Evolutionary conservation across 2,329 filamentous ascomycete genomes (phyloP), one percentile per base, ranked within the genome.

Genomic region (Penicillium sclerotigenum): DNA sequence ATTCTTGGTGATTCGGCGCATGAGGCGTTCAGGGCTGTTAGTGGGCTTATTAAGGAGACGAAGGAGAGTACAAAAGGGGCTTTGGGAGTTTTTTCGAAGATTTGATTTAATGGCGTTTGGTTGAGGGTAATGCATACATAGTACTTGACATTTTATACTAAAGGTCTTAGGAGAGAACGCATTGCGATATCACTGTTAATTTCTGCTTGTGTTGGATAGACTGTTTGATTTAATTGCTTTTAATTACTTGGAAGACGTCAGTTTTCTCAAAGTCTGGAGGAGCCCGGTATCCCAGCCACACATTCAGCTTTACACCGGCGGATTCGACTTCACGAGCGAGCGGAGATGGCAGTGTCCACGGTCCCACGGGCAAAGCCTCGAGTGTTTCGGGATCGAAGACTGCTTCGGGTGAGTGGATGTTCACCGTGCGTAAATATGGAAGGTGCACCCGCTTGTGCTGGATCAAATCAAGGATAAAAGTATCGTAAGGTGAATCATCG

Each of bases 1-100:
- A 85, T 86, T 66, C 83, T 97, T 78, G 90, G 90, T 18, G 92
- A 97, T 76, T 90, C 93, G 7, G 80, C 76, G 13, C 84, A 87
- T 65, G 75, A 80, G 1, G 85, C 75, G 53, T 97, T 97, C 71
- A 88, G 83, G 76, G 80, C 79, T 24, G 80, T 97, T 45, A 87
- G 89, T 59, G 81, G 79, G 52, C 68, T 97, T 54, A 89, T 97
- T 54, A 96, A 93, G 80, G 89, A 90, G 65, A 86, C 82, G 8
- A 82, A 83, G 65, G 78, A 80, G 45, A 85, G 85, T 63, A 96
- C 92, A 0, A 90, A 84, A 77, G 80, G 79, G 46, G 83, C 83
- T 6, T 75, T 96, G 68, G 80, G 83, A 65, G 82, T 81, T 2
- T 76, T 96, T 69, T 82, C 87, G 64, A 86, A 82, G 73, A 81